Evolutionary conservation across 225 moss, liverwort and hornwort species (phyloP).

Genomic region (Pleurozium schreberi): DNA sequence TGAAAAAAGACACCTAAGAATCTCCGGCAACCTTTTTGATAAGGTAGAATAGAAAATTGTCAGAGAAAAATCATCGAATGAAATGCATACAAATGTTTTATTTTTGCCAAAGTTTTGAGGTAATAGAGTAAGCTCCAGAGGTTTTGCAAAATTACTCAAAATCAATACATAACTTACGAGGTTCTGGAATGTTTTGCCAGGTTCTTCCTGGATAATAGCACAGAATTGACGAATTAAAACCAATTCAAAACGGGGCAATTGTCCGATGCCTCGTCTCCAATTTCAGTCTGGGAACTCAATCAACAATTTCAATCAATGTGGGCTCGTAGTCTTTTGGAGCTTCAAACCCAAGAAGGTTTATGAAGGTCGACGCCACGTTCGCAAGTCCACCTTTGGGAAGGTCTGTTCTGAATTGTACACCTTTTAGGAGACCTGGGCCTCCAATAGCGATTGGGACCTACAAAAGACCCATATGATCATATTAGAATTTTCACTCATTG

Average conservation of each 20-base stretch:
- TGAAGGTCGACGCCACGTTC: slow-evolving; percentile 48
- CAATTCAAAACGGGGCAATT: background rate
- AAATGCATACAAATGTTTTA: background rate
- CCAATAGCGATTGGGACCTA: slow-evolving; percentile 54
- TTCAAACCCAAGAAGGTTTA: slow-evolving; percentile 44
- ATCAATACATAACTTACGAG: background rate
- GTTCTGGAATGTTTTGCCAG: background rate
- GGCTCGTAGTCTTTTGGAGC: slow-evolving; percentile 42
- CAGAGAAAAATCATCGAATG: background rate
- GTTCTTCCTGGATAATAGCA: background rate
- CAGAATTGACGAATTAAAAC: background rate
- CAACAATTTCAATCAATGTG: slow-evolving; percentile 34
- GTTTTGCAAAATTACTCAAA: background rate
- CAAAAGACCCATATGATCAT: background rate
- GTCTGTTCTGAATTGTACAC: slow-evolving; percentile 32
- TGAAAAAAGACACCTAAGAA: background rate
- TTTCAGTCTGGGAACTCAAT: background rate
- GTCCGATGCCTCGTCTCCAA: background rate
- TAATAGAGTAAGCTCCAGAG: background rate
- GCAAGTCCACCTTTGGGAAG: slow-evolving; percentile 49
- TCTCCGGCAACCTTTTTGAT: background rate
- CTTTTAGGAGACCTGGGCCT: slow-evolving; percentile 44
- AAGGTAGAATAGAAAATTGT: background rate
- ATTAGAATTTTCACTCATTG: background rate
- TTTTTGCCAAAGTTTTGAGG: background rate